Evolutionary conservation across 768 basidiomycete species (phyloP), one percentile per base, ranked within the genome.

Genomic region (Gloeophyllum trabeum): DNA sequence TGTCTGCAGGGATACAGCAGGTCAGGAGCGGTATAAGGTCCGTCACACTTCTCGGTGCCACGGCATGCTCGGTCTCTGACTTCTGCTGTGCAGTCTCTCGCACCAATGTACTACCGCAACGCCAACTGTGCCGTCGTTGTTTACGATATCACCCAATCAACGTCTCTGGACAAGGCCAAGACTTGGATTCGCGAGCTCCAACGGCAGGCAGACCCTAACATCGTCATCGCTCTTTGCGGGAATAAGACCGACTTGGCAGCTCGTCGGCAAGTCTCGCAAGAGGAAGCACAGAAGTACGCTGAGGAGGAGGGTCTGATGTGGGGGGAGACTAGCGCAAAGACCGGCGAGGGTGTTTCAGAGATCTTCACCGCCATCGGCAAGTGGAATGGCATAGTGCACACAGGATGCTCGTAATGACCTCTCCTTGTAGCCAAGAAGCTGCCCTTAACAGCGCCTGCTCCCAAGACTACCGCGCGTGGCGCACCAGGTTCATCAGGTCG

Each of bases 141-240:
- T 18, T 94, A 91, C 59, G 96, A 99, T 63, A 93, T 99, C 60
- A 98, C 96, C 32, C 85, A 90, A 57, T 58, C 82, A 5, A 71
- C 89, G 19, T 94, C 93, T 2, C 76, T 94, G 48, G 89, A 94
- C 67, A 96, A 94, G 64, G 94, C 94, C 22, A 83, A 85, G 51
- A 81, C 81, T 48, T 98, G 94, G 94, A 93, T 98, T 57, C 75
- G 86, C 40, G 93, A 97, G 61, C 78, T 98, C 2, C 92, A 96
- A 57, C 89, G 93, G 42, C 93, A 97, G 65, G 94, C 93, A 43
- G 94, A 98, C 59, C 93, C 94, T 5, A 87, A 83, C 35, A 97
- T 96, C 69, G 78, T 94, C 53, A 94, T 98, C 59, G 86, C 90
- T 30, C 79, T 98, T 25, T 94, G 91, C 45, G 94, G 94, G 38